Evolutionary conservation across 2,329 filamentous ascomycete genomes (phyloP).

Genomic region (Aspergillus tubingensis): DNA sequence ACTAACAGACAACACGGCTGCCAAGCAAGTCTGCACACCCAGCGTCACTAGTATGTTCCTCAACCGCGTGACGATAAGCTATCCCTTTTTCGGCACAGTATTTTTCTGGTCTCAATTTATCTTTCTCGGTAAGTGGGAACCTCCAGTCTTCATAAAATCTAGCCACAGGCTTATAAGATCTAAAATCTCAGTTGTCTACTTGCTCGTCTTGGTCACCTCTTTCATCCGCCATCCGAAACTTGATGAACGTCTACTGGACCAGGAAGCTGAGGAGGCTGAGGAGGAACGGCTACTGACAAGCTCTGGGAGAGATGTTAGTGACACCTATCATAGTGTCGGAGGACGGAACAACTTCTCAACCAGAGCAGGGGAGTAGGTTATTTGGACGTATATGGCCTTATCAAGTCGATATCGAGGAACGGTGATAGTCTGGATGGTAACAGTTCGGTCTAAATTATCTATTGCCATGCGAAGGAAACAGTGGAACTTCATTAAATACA

Average conservation of each 20-base stretch:
- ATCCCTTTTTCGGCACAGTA: slow-evolving; percentile 90
- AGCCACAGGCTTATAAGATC: slow-evolving; percentile 2
- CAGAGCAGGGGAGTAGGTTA: slow-evolving; percentile 34
- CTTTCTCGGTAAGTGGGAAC: slow-evolving; percentile 63
- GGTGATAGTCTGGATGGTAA: too few species aligned
- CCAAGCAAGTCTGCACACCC: slow-evolving; percentile 82
- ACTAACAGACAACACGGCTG: slow-evolving; percentile 67
- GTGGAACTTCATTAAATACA: not conserved
- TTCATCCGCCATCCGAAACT: slow-evolving; percentile 79
- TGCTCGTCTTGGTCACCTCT: slow-evolving; percentile 76
- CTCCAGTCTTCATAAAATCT: not conserved
- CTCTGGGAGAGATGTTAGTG: slow-evolving; percentile 77
- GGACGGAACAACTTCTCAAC: slow-evolving; percentile 40
- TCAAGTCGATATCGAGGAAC: too few species aligned
- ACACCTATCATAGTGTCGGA: slow-evolving; percentile 86
- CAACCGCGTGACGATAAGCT: slow-evolving; percentile 89
- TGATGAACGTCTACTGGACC: slow-evolving; percentile 75
- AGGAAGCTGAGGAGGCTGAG: slow-evolving; percentile 87
- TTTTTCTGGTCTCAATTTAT: slow-evolving; percentile 95
- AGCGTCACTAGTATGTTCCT: slow-evolving; percentile 90
- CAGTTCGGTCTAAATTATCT: too few species aligned
- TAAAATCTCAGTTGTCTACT: slow-evolving; percentile 60
- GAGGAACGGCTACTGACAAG: slow-evolving; percentile 88
- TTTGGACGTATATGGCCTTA: not conserved
- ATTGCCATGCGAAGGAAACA: not conserved